These are phyloP conservation scores for Linderniella brevidens DNA, from an alignment of 257 asterid genomes.

Conservation along the genomic window DNA sequence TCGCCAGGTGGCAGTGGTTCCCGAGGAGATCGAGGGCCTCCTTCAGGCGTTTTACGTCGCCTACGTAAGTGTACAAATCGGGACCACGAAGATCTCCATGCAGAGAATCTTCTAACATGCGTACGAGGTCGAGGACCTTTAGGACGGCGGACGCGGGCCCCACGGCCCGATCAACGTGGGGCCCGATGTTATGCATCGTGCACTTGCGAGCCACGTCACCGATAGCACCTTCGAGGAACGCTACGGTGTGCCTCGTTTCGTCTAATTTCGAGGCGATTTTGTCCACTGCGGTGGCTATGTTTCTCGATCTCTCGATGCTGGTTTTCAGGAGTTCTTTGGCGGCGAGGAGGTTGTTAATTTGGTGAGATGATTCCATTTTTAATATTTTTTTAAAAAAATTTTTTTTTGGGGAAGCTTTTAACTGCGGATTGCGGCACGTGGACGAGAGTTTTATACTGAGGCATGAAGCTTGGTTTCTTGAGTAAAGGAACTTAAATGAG, in stretches of 20 bases:
- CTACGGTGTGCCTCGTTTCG: slow-evolving; percentile 15
- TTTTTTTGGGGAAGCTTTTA: background rate
- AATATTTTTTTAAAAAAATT: too few species aligned
- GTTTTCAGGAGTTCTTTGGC: slow-evolving; percentile 37
- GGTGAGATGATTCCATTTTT: slow-evolving; percentile 18
- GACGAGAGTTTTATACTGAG: background rate
- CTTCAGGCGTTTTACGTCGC: slow-evolving; percentile 27
- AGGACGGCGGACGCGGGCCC: slow-evolving; percentile 50
- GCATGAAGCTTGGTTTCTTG: background rate
- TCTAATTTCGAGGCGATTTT: slow-evolving; percentile 26
- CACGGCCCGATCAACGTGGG: slow-evolving; percentile 28
- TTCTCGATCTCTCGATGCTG: slow-evolving; percentile 45
- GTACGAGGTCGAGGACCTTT: slow-evolving; percentile 35
- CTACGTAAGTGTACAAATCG: slow-evolving; percentile 18
- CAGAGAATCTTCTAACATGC: slow-evolving; percentile 30
- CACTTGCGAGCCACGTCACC: slow-evolving; percentile 26
- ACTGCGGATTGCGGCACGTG: background rate
- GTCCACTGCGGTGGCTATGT: slow-evolving; percentile 20
- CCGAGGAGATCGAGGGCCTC: slow-evolving; percentile 56
- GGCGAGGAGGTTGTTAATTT: slow-evolving; percentile 22
- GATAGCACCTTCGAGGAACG: slow-evolving; percentile 14
- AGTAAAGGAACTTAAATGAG: background rate
- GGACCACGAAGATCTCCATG: slow-evolving; percentile 13
- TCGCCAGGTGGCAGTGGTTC: slow-evolving; percentile 36
- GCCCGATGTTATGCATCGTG: slow-evolving; percentile 27